These are phyloP conservation scores for Psilocybe tampanensis DNA, from an alignment of 768 basidiomycete genomes.

Conservation along the genomic window DNA sequence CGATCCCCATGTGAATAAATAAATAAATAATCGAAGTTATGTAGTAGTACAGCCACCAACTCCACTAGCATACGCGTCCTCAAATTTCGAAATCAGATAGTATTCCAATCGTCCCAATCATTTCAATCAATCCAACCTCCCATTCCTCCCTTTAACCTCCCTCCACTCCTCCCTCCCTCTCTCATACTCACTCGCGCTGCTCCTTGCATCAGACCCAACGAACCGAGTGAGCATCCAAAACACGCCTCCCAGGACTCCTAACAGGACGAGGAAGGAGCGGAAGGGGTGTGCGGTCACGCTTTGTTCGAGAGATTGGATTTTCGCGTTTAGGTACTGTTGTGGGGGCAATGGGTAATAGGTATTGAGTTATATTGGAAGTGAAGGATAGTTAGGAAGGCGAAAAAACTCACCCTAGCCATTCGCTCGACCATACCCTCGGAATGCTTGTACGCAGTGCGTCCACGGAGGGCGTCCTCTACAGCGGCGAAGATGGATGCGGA, in stretches of 20 bases:
- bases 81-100: too few species aligned
- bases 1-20: too few species aligned
- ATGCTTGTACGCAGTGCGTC: slow-evolving; percentile 51
- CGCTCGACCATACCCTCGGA: slow-evolving; percentile 77
- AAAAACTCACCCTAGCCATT: slow-evolving; percentile 52
- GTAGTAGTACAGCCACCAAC: too few species aligned
- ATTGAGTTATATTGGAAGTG: neutral
- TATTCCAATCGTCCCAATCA: too few species aligned
- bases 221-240: slow-evolving; percentile 29
- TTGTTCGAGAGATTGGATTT: slow-evolving; percentile 37
- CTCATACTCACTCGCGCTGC: neutral
- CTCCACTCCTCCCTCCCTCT: slow-evolving; percentile 17
- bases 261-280: slow-evolving; percentile 32
- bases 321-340: slow-evolving; percentile 42
- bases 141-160: slow-evolving; percentile 27
- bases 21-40: too few species aligned
- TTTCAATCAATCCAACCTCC: slow-evolving; percentile 30
- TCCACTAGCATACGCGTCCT: too few species aligned
- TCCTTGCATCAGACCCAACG: slow-evolving; percentile 21
- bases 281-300: slow-evolving; percentile 39
- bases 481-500: slow-evolving; percentile 61
- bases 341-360: neutral
- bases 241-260: slow-evolving; percentile 27
- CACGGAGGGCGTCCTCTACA: slow-evolving; percentile 64
- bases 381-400: too few species aligned